Percentiles rank a stretch among this genome's conserved stretches.
These are phyloP conservation scores for Paramicrosporidium saccamoebae DNA, from an alignment of 371 early-diverging fungal species.

Conservation along the genomic window DNA sequence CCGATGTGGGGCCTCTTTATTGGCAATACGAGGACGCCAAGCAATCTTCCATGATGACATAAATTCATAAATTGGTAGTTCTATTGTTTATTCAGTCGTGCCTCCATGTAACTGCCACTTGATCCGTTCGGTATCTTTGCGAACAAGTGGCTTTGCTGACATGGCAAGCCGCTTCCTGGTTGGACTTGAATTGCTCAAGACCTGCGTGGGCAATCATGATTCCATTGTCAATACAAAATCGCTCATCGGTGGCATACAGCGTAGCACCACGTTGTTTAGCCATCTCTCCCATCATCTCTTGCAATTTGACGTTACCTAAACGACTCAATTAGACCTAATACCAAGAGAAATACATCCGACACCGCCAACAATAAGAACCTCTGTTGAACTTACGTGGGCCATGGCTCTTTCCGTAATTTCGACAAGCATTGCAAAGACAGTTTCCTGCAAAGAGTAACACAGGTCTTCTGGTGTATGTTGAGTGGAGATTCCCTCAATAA, in stretches of 20 bases:
- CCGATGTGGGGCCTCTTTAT: conserved; percentile 58
- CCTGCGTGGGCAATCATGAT: conserved; percentile 99
- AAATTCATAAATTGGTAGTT: too few relatives aligned
- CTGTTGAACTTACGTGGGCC: conserved; percentile 75
- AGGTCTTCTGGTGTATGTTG: conserved; percentile 47
- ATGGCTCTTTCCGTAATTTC: conserved; percentile 99
- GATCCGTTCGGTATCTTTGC: too few relatives aligned
- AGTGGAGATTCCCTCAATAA: conserved; percentile 38
- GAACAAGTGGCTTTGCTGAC: too few relatives aligned
- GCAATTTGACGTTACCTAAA: conserved; percentile 50
- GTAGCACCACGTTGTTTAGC: conserved; percentile 55
- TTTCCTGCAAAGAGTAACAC: conserved; percentile 94
- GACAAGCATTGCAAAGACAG: conserved; percentile 90
- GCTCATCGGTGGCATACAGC: conserved; percentile 86
- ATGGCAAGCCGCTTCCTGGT: conserved; percentile 7
- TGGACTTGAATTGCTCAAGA: conserved; percentile 8
- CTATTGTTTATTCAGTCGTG: too few relatives aligned
- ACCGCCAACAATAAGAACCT: conserved; percentile 94
- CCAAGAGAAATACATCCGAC: conserved; percentile 56
- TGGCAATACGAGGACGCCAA: conserved; percentile 29
- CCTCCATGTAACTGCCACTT: too few relatives aligned
- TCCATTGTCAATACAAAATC: conserved; percentile 97
- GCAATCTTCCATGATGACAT: too few relatives aligned
- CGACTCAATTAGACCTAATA: background rate
- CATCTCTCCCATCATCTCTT: conserved; percentile 96